Evolutionary conservation across 2,329 filamentous ascomycete species (phyloP).

Genomic region (Microdochium bolleyi): DNA sequence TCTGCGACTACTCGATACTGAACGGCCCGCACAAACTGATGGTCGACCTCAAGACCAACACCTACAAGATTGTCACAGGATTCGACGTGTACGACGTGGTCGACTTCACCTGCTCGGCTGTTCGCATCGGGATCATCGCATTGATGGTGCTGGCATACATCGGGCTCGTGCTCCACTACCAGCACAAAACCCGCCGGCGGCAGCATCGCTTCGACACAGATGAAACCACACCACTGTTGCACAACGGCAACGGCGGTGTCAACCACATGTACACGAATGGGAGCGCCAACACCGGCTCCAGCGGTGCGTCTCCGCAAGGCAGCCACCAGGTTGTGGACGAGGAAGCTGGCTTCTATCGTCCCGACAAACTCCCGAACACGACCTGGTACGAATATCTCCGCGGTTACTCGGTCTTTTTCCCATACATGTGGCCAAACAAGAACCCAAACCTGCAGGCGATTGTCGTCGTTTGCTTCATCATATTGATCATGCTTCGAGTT

Average conservation of each 20-base stretch:
- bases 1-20: slow-evolving; percentile 61
- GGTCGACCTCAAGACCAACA: slow-evolving; percentile 30
- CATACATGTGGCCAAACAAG: slow-evolving; percentile 92
- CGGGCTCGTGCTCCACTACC: slow-evolving; percentile 36
- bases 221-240: slow-evolving; percentile 59
- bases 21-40: slow-evolving; percentile 59
- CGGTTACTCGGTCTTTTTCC: slow-evolving; percentile 90
- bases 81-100: slow-evolving; percentile 48
- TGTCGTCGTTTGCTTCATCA: slow-evolving; percentile 72
- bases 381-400: slow-evolving; percentile 95
- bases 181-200: slow-evolving; percentile 16
- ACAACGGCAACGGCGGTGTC: slow-evolving; percentile 9
- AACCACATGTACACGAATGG: not conserved
- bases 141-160: slow-evolving; percentile 53
- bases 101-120: slow-evolving; percentile 58
- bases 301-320: not conserved
- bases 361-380: slow-evolving; percentile 74
- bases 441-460: slow-evolving; percentile 64
- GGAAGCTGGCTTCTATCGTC: slow-evolving; percentile 78
- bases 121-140: slow-evolving; percentile 61
- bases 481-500: slow-evolving; percentile 72
- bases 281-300: not conserved
- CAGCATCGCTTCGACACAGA: slow-evolving; percentile 23
- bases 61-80: slow-evolving; percentile 26
- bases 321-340: slow-evolving; percentile 38